Evolutionary conservation across 1,284 basidiomycete genomes (phyloP), one percentile per base, ranked within the genome.

Genomic region (Cutaneotrichosporon cutaneum): DNA sequence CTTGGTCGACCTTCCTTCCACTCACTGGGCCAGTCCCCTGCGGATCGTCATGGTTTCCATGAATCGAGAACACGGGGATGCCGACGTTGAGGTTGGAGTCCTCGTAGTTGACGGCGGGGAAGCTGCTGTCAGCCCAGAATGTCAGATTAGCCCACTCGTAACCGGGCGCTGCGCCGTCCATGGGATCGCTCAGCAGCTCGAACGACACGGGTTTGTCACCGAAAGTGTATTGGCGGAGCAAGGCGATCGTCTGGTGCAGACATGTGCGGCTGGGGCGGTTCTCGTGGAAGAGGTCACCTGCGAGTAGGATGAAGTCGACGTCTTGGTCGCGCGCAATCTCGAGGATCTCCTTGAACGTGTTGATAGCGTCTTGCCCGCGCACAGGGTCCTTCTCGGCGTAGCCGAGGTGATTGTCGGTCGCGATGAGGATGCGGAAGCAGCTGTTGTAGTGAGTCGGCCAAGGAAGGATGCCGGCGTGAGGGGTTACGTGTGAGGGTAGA

Each of bases 41-140:
- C 33, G 96, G 95, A 71, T 99, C 95, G 74, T 99, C 96, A 77
- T 99, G 96, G 74, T 99, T 99, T 47, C 95, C 96, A 72, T 99
- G 95, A 51, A 99, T 99, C 0, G 94, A 97, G 80, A 99, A 99
- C 24, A 98, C 90, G 2, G 96, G 96, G 30, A 96, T 92, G 22
- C 87, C 88, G 57, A 99, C 85, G 73, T 99, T 99, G 62, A 98
- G 83, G 75, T 99, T 98, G 0, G 88, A 87, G 73, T 99, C 96
- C 80, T 99, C 94, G 73, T 99, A 99, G 76, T 99, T 99, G 68
- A 99, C 83, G 0, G 92, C 90, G 3, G 96, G 95, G 73, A 98
- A 99, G 27, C 92, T 96, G 71, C 4, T 8, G 44, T 69, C 45
- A 69, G 64, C 26, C 22, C 16, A 26, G 10, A 14, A 24, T 10